Evolutionary conservation across 2,329 filamentous ascomycete species (phyloP), one percentile per base, ranked within the genome.

Genomic region (Cytospora piceicola): DNA sequence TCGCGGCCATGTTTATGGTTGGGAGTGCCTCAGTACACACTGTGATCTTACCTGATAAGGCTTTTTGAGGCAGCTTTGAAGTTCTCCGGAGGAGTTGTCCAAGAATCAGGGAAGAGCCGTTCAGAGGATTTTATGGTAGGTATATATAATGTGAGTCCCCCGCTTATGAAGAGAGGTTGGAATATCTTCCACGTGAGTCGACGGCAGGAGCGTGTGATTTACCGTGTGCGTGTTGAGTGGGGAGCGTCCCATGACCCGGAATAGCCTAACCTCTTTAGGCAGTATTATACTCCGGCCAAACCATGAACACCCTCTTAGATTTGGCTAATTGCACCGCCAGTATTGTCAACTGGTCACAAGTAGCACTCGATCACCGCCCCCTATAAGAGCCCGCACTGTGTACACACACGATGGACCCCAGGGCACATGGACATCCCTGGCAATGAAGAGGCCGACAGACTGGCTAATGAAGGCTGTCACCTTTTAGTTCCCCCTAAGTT

Each of bases 1-100:
- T 55, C 61, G 71, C 62, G 53, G 69, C 65, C 69, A 74, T 74
- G 36, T 49, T 39, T 14, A 22, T 9, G 8, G 2, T 34, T 0
- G 24, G 2, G 24, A 3, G 30, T 4, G 17, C 9, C 20, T 27
- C 32, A n/a, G 6, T 49, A 29, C 29, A 34, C n/a, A 4, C 6
- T 27, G 14, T 46, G 20, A 14, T n/a, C 27, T 11, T 34, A 24
- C 22, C 8, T 34, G n/a, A 1, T 2, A 14, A 2, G 29, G 17
- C 15, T 9, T 15, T 58, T 5, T 54, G 58, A 53, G 58, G 46
- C 36, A 42, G 17, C 42, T 27, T 52, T 30, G 14, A 6, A 20
- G 15, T 27, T 6, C 29, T 12, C 22, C 12, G 4, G 12, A 14
- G n/a, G 24, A 5, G 0, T 22, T 5, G 4, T 32, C 11, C 11